Evolutionary conservation across 1,284 basidiomycete species (phyloP), one percentile per base, ranked within the genome.

Genomic region (Mycena citricolor): DNA sequence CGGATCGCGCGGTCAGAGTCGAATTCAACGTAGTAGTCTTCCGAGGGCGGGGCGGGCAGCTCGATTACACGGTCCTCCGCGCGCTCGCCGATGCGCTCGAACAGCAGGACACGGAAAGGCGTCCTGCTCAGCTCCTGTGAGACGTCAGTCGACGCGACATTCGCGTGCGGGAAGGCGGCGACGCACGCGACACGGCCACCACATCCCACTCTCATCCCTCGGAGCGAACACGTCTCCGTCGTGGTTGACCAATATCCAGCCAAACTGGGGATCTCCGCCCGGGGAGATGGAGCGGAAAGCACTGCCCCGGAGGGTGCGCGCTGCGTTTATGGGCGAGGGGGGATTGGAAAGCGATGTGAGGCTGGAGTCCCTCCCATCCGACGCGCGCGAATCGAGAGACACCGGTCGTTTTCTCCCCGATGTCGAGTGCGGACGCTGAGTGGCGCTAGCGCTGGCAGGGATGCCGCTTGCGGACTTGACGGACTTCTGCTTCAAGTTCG

Each of bases 111-210:
- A 44, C 51, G 38, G 54, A 60, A 68, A 25, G 58, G n/a, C n/a
- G n/a, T n/a, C n/a, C n/a, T n/a, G n/a, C n/a, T n/a, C n/a, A n/a
- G n/a, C n/a, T n/a, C n/a, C n/a, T n/a, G n/a, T n/a, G n/a, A n/a
- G n/a, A n/a, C n/a, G n/a, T n/a, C n/a, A n/a, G n/a, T n/a, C n/a
- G n/a, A n/a, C n/a, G n/a, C n/a, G n/a, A n/a, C n/a, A n/a, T 8
- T 20, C 26, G 14, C 33, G 37, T 33, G 24, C 28, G 25, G 3
- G 14, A 20, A 23, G 13, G 19, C 28, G 23, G n/a, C n/a, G n/a
- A 56, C 61, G 54, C 48, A 76, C 76, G 63, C 66, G 68, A 32
- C 64, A 74, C 26, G 76, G 76, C 76, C 76, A 78, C 76, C 76
- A 78, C 32, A 74, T 57, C 38, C 57, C 56, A 32, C 54, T 49